Percentiles rank a stretch among this genome's conserved stretches.
Conservation (phyloP, 768 basidiomycete genomes). For the Chlorophyllum brunneum region DNA sequence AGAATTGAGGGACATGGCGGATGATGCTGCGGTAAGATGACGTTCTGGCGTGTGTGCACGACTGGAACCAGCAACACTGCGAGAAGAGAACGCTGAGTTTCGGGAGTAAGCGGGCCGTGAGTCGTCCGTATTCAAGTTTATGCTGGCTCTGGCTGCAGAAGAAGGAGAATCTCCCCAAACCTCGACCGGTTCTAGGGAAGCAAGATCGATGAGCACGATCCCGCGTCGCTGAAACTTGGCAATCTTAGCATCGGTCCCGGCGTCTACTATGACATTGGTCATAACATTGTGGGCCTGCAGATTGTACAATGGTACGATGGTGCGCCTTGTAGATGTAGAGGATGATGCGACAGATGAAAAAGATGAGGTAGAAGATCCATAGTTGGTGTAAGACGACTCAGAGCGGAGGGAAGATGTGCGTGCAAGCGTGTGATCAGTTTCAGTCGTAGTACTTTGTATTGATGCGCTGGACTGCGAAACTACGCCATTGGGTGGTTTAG, state of each 20-base stretch:
- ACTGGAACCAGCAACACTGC: conserved; percentile 2
- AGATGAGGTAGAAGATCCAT: conserved; percentile 36
- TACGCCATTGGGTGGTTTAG: conserved; percentile 36
- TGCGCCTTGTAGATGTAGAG: conserved; percentile 39
- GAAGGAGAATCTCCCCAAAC: conserved; percentile 45
- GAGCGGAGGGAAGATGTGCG: conserved; percentile 61
- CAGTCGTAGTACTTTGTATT: conserved; percentile 15
- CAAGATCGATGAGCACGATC: conserved; percentile 75
- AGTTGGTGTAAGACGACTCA: conserved; percentile 32
- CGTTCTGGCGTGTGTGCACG: conserved; percentile 5
- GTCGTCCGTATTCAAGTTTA: conserved; percentile 5
- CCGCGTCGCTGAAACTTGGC: conserved; percentile 73
- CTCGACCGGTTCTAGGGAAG: conserved; percentile 77
- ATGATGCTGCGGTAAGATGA: conserved; percentile 19
- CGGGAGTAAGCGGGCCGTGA: not conserved
- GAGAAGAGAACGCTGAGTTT: conserved; percentile 1
- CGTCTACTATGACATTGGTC: conserved; percentile 83
- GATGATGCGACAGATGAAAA: conserved; percentile 33
- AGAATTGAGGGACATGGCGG: conserved; percentile 23
- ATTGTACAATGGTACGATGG: conserved; percentile 84
- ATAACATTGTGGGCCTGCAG: conserved; percentile 85
- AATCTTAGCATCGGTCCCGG: conserved; percentile 84
- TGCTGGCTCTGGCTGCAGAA: not conserved
- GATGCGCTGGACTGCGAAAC: conserved; percentile 21
- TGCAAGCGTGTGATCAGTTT: conserved; percentile 22